phyloP scores from a whole-genome alignment of 2,329 filamentous ascomycete genomes.

The Exutisphaerella laricina region DNA sequence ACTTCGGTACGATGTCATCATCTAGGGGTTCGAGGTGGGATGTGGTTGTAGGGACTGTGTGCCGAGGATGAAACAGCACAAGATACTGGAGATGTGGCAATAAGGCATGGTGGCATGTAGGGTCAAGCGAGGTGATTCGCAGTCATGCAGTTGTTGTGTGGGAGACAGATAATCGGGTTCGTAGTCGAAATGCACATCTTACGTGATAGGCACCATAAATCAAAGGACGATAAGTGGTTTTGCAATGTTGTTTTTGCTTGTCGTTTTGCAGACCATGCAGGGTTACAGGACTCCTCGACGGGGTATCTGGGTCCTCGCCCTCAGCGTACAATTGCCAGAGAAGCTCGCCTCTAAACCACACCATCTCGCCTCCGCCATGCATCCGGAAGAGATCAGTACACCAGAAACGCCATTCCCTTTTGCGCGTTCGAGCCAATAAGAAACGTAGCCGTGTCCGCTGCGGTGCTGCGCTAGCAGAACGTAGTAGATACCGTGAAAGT shows the following conservation, averaged over 20 bases:
- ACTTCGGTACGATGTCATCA: background rate
- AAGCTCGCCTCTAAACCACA: constrained; percentile 20
- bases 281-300: constrained; percentile 44
- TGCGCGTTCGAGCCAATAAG: background rate
- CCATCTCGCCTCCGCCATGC: constrained; percentile 28
- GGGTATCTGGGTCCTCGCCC: constrained; percentile 25
- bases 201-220: constrained; percentile 1
- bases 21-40: background rate
- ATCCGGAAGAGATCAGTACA: constrained; percentile 5
- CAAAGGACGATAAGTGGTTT: constrained; percentile 1
- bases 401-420: constrained; percentile 9
- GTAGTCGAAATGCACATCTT: too few relatives aligned
- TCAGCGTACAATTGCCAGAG: too few relatives aligned
- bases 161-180: too few relatives aligned
- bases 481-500: constrained; percentile 1
- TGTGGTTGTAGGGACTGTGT: background rate
- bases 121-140: too few relatives aligned
- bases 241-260: constrained; percentile 15
- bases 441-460: constrained; percentile 1
- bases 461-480: constrained; percentile 1
- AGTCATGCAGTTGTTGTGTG: background rate
- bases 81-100: background rate
- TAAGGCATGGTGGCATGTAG: too few relatives aligned
- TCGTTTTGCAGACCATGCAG: constrained; percentile 19
- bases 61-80: background rate